These are phyloP conservation scores for Pulveroboletus sp. DNA, from an alignment of 768 basidiomycete genomes.

Conservation along the genomic window DNA sequence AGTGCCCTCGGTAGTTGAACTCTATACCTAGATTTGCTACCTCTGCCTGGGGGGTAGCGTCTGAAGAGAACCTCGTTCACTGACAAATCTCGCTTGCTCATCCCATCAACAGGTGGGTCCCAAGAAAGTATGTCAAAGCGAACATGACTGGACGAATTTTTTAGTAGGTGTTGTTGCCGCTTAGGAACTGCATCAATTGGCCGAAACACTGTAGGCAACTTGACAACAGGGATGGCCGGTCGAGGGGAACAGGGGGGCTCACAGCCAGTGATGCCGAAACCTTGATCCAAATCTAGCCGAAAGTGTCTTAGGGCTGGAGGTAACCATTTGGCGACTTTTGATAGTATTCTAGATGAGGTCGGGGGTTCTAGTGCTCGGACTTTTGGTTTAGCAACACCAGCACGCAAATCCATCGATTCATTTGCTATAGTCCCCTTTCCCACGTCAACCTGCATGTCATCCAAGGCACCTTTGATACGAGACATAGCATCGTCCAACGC, in stretches of 20 bases:
- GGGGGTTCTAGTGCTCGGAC: conserved; percentile 17
- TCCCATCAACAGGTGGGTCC: conserved; percentile 64
- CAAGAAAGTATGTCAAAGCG: conserved; percentile 68
- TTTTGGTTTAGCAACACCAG: conserved; percentile 17
- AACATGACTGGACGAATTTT: conserved; percentile 32
- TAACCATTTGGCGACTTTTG: conserved; percentile 48
- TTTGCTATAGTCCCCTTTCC: conserved; percentile 17
- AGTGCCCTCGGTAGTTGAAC: conserved; percentile 36
- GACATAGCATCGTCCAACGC: conserved; percentile 80
- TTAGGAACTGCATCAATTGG: conserved; percentile 42
- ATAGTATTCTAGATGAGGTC: conserved; percentile 11
- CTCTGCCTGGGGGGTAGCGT: conserved; percentile 33
- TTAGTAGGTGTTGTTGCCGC: conserved; percentile 44
- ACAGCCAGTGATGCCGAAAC: conserved; percentile 41
- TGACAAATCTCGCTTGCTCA: conserved; percentile 55
- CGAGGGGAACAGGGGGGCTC: conserved; percentile 48
- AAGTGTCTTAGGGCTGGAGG: conserved; percentile 48
- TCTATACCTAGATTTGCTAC: conserved; percentile 29
- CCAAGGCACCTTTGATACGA: conserved; percentile 76
- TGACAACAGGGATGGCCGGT: conserved; percentile 38
- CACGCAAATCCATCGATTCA: conserved; percentile 22
- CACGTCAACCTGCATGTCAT: conserved; percentile 55
- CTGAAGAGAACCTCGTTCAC: conserved; percentile 64
- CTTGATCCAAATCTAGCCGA: conserved; percentile 34
- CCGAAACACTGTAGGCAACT: conserved; percentile 43